Conservation (phyloP, 129 eudicot genomes). For the Centella asiatica region DNA sequence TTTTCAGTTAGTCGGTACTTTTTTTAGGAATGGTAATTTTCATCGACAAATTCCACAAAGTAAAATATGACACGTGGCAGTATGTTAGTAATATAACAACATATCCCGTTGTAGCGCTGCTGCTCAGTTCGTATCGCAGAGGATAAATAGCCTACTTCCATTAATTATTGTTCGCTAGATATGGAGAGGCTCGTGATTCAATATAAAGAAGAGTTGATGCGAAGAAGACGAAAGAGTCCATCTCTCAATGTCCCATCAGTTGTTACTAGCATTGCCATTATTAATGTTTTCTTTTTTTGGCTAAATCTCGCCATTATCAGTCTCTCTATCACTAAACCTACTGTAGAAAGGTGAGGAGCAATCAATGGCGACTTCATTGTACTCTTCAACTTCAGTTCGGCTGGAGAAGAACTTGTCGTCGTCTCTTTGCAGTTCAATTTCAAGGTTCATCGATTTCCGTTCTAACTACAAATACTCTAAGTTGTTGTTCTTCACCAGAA, state of each 20-base stretch:
- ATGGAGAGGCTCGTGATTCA: conserved; percentile 34
- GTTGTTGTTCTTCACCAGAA: conserved; percentile 16
- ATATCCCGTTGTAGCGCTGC: not conserved
- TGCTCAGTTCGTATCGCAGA: not conserved
- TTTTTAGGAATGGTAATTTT: too few relatives aligned
- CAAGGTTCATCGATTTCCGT: conserved; percentile 20
- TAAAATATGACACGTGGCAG: too few relatives aligned
- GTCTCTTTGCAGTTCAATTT: conserved; percentile 28
- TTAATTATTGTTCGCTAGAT: too few relatives aligned
- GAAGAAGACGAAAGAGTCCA: not conserved
- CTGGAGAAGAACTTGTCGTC: conserved; percentile 22
- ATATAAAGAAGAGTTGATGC: conserved; percentile 7
- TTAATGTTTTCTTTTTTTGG: too few relatives aligned
- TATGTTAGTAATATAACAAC: too few relatives aligned
- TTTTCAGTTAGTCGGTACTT: too few relatives aligned
- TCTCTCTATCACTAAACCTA: not conserved
- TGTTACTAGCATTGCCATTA: not conserved
- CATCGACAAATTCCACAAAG: too few relatives aligned
- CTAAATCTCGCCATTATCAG: too few relatives aligned
- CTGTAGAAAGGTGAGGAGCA: not conserved
- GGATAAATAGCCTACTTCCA: not conserved
- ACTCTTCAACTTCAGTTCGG: conserved; percentile 22
- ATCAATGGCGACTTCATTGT: conserved; percentile 32
- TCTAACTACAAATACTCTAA: conserved; percentile 18
- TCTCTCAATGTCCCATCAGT: not conserved